A percentile compares a stretch with the other conserved stretches of the same genome.
phyloP scores from a whole-genome alignment of 257 asterid species.

The Solanum etuberosum region DNA sequence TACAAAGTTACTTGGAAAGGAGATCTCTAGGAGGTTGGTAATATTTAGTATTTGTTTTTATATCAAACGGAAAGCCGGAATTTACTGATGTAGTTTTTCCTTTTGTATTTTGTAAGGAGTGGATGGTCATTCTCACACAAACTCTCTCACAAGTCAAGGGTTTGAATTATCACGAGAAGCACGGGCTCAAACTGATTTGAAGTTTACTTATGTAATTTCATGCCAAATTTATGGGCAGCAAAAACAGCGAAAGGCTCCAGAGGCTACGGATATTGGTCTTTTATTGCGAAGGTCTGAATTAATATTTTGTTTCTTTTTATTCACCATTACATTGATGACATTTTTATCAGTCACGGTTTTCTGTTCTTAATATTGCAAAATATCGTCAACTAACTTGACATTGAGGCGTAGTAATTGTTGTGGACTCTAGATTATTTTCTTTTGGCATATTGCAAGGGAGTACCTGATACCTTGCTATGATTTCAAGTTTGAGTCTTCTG shows the following conservation, averaged over 20 bases:
- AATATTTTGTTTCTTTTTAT: background rate
- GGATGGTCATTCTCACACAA: conserved; percentile 38
- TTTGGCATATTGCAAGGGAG: background rate
- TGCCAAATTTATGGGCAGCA: conserved; percentile 99
- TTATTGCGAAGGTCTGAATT: conserved; percentile 66
- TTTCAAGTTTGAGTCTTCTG: background rate
- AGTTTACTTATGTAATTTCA: conserved; percentile 86
- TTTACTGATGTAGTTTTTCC: background rate
- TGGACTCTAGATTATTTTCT: background rate
- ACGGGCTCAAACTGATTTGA: conserved; percentile 93
- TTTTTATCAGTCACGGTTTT: background rate
- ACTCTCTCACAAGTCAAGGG: conserved; percentile 48
- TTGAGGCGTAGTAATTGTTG: background rate
- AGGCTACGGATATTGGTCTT: conserved; percentile 90
- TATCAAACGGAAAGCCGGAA: background rate
- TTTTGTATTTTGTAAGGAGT: conserved; percentile 24
- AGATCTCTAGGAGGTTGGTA: conserved; percentile 68
- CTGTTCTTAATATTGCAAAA: background rate
- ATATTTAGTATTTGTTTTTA: background rate
- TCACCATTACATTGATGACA: background rate
- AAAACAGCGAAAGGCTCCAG: conserved; percentile 86
- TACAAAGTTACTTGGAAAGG: conserved; percentile 82
- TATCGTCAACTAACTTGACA: background rate
- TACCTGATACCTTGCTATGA: background rate
- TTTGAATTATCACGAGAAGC: conserved; percentile 86